phyloP scores from a whole-genome alignment of 2,329 filamentous ascomycete species.

The Penicillium psychrosexuale region DNA sequence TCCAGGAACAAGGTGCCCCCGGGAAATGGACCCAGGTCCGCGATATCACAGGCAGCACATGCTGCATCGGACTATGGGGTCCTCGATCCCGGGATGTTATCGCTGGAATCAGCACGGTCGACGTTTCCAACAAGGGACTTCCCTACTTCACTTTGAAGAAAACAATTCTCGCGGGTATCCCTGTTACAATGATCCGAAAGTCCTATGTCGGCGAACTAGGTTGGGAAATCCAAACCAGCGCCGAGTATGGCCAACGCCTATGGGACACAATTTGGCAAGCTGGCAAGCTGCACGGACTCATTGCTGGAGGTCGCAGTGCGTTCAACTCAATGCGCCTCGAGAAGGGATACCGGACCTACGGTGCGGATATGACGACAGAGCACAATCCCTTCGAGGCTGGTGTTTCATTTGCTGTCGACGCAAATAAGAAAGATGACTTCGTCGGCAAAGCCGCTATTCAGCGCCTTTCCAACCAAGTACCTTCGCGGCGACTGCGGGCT shows the following conservation, averaged over 20 bases:
- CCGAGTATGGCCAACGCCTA: slow-evolving; percentile 56
- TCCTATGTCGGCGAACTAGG: slow-evolving; percentile 62
- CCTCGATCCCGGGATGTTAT: slow-evolving; percentile 56
- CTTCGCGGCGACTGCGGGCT: slow-evolving; percentile 42
- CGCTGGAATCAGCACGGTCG: slow-evolving; percentile 30
- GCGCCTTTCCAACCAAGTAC: slow-evolving; percentile 40
- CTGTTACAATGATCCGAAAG: slow-evolving; percentile 54
- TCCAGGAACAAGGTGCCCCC: slow-evolving; percentile 40
- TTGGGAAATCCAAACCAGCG: slow-evolving; percentile 61
- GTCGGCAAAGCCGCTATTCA: slow-evolving; percentile 53
- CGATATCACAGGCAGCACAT: slow-evolving; percentile 60
- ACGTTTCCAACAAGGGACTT: slow-evolving; percentile 38
- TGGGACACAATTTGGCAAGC: slow-evolving; percentile 59
- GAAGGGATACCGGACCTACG: slow-evolving; percentile 57
- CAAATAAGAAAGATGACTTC: slow-evolving; percentile 38
- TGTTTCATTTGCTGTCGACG: slow-evolving; percentile 50
- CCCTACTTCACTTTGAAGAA: slow-evolving; percentile 52
- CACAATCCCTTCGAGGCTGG: slow-evolving; percentile 61
- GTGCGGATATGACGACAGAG: slow-evolving; percentile 59
- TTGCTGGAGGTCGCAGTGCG: slow-evolving; percentile 58
- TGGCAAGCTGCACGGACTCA: slow-evolving; percentile 54
- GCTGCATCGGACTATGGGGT: slow-evolving; percentile 62
- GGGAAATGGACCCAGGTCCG: slow-evolving; percentile 51
- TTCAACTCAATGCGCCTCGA: slow-evolving; percentile 60
- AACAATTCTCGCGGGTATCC: slow-evolving; percentile 53